A percentile compares a stretch with the other conserved stretches of the same genome.
These are phyloP conservation scores for Verticillium nonalfalfae DNA, from an alignment of 2,329 filamentous ascomycete species.

Conservation along the genomic window DNA sequence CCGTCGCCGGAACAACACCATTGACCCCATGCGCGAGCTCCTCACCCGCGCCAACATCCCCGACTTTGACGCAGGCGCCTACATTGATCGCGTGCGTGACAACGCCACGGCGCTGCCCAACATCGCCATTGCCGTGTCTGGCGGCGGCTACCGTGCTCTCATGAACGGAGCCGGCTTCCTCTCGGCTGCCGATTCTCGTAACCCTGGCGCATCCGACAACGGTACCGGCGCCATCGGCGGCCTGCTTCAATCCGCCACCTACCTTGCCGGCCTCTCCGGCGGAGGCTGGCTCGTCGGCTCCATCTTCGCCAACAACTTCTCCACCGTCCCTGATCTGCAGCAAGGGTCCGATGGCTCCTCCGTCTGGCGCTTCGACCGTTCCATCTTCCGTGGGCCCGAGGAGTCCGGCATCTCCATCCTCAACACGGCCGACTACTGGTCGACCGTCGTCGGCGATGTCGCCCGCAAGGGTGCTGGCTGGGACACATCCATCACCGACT, in stretches of 20 bases:
- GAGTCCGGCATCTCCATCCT: constrained; percentile 23
- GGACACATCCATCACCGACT: constrained; percentile 71
- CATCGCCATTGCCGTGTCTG: constrained; percentile 68
- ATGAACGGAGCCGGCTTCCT: constrained; percentile 74
- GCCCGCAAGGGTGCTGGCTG: constrained; percentile 32
- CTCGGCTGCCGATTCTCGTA: constrained; percentile 72
- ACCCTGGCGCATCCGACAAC: constrained; percentile 47
- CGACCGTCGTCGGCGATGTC: constrained; percentile 25
- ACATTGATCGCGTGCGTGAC: constrained; percentile 59
- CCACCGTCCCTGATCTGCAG: constrained; percentile 53
- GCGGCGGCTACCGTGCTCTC: constrained; percentile 73
- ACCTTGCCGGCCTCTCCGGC: constrained; percentile 74
- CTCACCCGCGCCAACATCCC: constrained; percentile 66
- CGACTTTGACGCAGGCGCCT: constrained; percentile 69
- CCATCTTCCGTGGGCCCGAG: constrained; percentile 32
- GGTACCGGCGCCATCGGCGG: constrained; percentile 66
- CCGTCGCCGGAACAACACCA: constrained; percentile 63
- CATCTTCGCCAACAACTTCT: constrained; percentile 79
- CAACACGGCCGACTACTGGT: constrained; percentile 27
- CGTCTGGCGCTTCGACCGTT: constrained; percentile 34
- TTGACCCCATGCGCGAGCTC: constrained; percentile 69
- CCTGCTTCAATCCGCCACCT: constrained; percentile 73
- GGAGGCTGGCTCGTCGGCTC: constrained; percentile 83
- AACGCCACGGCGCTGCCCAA: constrained; percentile 52
- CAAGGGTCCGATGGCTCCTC: constrained; percentile 26